phyloP scores from a whole-genome alignment of 2,329 filamentous ascomycete species.

The Blastomyces silverae region DNA sequence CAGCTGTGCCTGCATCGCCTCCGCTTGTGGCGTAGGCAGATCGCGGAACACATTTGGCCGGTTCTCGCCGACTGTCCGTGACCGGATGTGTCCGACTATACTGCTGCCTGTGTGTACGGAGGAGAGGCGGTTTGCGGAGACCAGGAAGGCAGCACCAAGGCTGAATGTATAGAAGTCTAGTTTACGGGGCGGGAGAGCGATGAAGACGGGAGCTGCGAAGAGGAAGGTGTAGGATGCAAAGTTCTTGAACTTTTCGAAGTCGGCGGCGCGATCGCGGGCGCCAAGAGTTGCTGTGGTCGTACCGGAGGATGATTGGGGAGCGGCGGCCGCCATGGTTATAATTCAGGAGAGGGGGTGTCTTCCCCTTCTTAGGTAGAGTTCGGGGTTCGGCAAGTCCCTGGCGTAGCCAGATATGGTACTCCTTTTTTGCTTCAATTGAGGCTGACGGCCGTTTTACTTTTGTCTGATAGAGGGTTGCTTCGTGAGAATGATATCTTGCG shows the following conservation, averaged over 20 bases:
- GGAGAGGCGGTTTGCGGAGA: constrained; percentile 46
- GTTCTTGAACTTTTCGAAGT: constrained; percentile 38
- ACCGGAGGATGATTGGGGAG: not conserved
- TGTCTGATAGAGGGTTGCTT: not conserved
- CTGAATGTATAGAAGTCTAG: constrained; percentile 55
- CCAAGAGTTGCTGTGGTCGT: constrained; percentile 17
- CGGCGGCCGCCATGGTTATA: not conserved
- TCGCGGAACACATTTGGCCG: constrained; percentile 16
- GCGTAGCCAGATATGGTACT: not conserved
- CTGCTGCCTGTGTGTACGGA: constrained; percentile 37
- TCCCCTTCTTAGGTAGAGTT: not conserved
- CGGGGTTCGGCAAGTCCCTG: no score
- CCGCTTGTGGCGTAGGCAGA: constrained; percentile 23
- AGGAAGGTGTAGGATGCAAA: constrained; percentile 39
- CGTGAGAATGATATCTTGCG: not conserved
- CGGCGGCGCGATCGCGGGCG: constrained; percentile 28
- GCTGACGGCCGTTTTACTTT: not conserved
- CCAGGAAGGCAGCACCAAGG: constrained; percentile 45
- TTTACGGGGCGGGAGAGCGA: constrained; percentile 54
- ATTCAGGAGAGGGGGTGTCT: not conserved
- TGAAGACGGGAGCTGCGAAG: constrained; percentile 50
- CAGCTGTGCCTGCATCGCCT: constrained; percentile 21
- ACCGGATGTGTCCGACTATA: constrained; percentile 31
- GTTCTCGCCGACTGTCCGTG: constrained; percentile 2
- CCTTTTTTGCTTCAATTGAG: not conserved